Evolutionary conservation across 73 alveolate genomes (phyloP), one percentile per base, ranked within the genome.

Genomic region (Symbiodinium natans): DNA sequence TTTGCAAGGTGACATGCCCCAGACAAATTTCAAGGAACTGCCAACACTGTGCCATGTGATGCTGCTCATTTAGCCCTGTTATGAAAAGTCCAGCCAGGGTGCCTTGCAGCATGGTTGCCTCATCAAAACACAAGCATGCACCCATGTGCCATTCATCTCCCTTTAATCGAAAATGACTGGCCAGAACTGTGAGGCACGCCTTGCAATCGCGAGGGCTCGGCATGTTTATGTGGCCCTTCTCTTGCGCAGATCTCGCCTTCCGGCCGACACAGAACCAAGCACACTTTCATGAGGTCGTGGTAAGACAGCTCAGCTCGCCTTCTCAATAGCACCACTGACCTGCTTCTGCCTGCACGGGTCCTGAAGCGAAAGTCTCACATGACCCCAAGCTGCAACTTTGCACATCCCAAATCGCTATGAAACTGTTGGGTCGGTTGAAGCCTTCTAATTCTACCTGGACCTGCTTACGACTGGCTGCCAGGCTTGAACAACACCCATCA

Each of bases 101-200:
- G 39, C 93, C 95, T 59, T 88, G 95, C n/a, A 88, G 95, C 95
- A 88, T 88, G 46, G 95, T 88, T 77, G 95, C 95, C 93, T 86
- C 56, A 71, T 23, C 7, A 25, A n/a, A 38, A 11, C 93, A 52
- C 23, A 0, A 21, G 71, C 71, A 52, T 0, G 23, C 71, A 52
- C n/a, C 23, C 71, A 7, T 8, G 25, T 52, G 71, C 5, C 27
- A 23, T 11, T 11, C 71, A 52, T 13, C 6, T 52, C 71, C n/a
- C 71, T 15, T n/a, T n/a, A n/a, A n/a, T n/a, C n/a, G n/a, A n/a
- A n/a, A n/a, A n/a, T n/a, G n/a, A n/a, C 17, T 48, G 36, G 82
- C 27, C 36, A 29, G 39, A 15, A 0, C 77, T 10, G 63, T 15
- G 36, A 27, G 29, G 17, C 36, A 33, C 41, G 83, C 93, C 95